Conservation (phyloP, 2,329 filamentous ascomycete species). For the Colletotrichum navitas region DNA sequence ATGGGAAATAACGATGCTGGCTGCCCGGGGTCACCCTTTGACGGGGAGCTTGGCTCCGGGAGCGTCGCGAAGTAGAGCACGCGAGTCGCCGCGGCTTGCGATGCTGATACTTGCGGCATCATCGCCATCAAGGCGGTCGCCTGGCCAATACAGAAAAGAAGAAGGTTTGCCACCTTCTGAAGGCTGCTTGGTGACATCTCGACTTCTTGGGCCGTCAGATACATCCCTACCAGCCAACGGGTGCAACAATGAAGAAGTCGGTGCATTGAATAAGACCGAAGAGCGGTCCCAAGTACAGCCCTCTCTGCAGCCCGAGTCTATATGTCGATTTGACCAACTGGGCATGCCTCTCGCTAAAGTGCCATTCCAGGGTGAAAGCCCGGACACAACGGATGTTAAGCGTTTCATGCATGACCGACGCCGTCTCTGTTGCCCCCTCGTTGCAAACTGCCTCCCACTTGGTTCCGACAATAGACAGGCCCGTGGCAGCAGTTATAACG, state of each 20-base stretch:
- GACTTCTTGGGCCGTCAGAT: slow-evolving; percentile 66
- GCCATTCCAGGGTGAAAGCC: slow-evolving; percentile 77
- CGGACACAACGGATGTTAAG: slow-evolving; percentile 87
- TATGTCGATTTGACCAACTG: slow-evolving; percentile 65
- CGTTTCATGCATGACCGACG: slow-evolving; percentile 77
- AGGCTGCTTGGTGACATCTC: slow-evolving; percentile 67
- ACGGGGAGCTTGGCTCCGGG: slow-evolving; percentile 48
- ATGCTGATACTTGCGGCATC: slow-evolving; percentile 84
- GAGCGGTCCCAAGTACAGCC: slow-evolving; percentile 75
- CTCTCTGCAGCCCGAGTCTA: slow-evolving; percentile 73
- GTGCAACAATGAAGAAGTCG: slow-evolving; percentile 77
- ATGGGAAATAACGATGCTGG: slow-evolving; percentile 58
- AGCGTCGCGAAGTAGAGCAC: slow-evolving; percentile 79
- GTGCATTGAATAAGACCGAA: slow-evolving; percentile 84
- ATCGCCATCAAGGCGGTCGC: slow-evolving; percentile 77
- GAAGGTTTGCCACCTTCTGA: slow-evolving; percentile 81
- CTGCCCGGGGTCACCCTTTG: not conserved
- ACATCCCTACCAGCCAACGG: slow-evolving; percentile 88
- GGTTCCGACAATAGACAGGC: slow-evolving; percentile 73
- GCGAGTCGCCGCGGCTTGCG: slow-evolving; percentile 78
- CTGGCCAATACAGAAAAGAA: slow-evolving; percentile 86
- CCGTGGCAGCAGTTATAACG: slow-evolving; percentile 74
- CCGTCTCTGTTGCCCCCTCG: slow-evolving; percentile 69
- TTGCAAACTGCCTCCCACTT: slow-evolving; percentile 81
- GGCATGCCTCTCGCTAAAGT: slow-evolving; percentile 76